Conservation (phyloP, 1,284 basidiomycete species). For the Austropuccinia psidii region DNA sequence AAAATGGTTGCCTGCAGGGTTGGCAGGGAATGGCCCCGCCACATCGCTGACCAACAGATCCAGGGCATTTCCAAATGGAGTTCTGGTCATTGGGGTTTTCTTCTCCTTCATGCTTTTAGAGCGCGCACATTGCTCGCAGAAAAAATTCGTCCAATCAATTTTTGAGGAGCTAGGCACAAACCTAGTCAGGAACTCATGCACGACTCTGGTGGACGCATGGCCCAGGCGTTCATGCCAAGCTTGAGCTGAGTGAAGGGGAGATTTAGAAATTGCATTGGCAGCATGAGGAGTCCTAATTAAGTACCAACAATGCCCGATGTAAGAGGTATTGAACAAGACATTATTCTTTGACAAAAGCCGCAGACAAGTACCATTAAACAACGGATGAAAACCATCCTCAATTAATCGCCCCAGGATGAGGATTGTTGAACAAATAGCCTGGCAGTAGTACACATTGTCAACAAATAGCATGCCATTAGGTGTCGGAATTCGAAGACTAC, state of each 20-base stretch:
- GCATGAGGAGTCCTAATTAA: too few relatives aligned
- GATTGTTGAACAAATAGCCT: neutral
- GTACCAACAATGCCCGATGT: conserved; percentile 1
- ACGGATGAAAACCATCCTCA: neutral
- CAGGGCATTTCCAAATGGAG: neutral
- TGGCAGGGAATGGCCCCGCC: neutral
- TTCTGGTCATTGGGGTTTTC: neutral
- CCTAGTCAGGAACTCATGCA: neutral
- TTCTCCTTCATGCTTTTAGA: neutral
- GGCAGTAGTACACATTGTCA: neutral
- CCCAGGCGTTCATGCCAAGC: neutral
- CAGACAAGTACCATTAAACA: neutral
- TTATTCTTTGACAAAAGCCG: neutral
- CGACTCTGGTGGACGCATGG: neutral
- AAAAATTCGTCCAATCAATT: neutral
- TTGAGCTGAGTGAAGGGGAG: neutral
- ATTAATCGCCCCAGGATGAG: neutral
- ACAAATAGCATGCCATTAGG: neutral
- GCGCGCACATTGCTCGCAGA: neutral
- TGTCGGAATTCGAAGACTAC: neutral
- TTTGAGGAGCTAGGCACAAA: neutral
- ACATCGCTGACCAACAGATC: neutral
- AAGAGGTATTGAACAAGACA: neutral
- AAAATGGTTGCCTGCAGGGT: neutral
- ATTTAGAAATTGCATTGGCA: neutral